Base-by-base conservation (phyloP, 139 green algal genomes). In the Chlamydomonas schloesseri region DNA sequence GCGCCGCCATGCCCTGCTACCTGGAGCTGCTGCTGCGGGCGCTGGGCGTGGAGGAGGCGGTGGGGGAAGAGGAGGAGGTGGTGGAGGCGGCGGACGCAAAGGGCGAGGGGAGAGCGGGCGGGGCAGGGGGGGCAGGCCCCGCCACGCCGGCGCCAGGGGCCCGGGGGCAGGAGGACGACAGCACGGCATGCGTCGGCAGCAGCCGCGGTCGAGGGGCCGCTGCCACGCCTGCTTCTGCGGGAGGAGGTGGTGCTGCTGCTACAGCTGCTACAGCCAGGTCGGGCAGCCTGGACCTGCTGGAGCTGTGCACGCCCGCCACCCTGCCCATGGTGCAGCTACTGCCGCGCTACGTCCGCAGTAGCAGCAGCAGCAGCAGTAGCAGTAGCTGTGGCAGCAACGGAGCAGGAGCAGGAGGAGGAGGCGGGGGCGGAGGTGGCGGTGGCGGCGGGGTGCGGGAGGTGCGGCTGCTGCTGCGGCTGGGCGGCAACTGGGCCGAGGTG, bases 1-100 rank as follows among this genome's bases (percentile, higher is more conserved):
- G 64, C 23, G 78, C 78, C 8, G 64, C 37, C 18, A 84, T 84
- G 78, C 78, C 78, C 15, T 84, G 78, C 62, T 84, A 84, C n/a
- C 29, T 84, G 37, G 78, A 74, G 78, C 18, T 10, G 13, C 64
- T 84, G 37, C 78, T 84, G 78, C 78, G 64, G 42, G 10, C 73
- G 29, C 29, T 83, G 57, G n/a, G n/a, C 3, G 9, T 14, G 20
- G 60, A 23, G 18, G 17, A 8, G 60, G 26, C 2, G 60, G 26
- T 2, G 14, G 60, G 2, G 60, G 18, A 69, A 24, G 10, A 23
- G 55, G 55, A 24, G 55, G 20, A 62, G 55, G 20, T 5, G 55
- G 55, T 5, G 55, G 20, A 23, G 21, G 55, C 55, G 4, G 55
- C 20, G 55, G 55, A 62, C 21, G 55, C 9, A 24, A 11, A 11